Base-by-base conservation (phyloP, 306 rosid species). In the Trichosanthes cucumerina region DNA sequence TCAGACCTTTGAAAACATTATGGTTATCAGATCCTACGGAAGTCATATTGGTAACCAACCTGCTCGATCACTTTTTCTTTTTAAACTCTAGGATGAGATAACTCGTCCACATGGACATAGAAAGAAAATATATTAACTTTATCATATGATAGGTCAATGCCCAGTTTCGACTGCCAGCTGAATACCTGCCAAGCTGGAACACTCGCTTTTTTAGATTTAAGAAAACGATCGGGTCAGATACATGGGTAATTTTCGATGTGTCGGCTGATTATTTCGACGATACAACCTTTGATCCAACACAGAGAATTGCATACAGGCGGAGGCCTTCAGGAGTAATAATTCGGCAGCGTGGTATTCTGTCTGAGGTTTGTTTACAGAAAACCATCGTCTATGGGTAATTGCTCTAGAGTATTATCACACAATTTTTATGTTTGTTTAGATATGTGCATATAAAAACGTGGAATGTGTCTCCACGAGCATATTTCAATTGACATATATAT, bases 251-350 rank as follows among this genome's bases (percentile, higher is more conserved):
- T 41, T 75, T 79, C 18, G 85, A 83, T 75, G 80, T 79, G 49
- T 79, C 85, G 16, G 44, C 49, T 75, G 82, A 79, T 58, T 83
- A 79, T 66, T 83, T 79, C 58, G 43, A 69, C 28, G 50, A 75
- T 14, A 10, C 47, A 34, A 12, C 49, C 11, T 56, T 54, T 52
- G 60, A 77, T 74, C 4, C 63, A 33, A 31, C 78, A 23, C 9
- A n/a, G 78, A 31, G 39, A 52, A 43, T 34, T 28, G 60, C 33
- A 21, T 83, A 79, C 63, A 58, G 2, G 65, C 76, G 85, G 43
- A 79, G 80, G 78, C 85, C 82, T 41, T 83, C 85, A 7, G 85
- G 85, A 75, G 78, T 83, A 38, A 66, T 83, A 43, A 24, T 83
- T 26, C 71, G 82, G 56, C 18, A 47, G 36, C 2, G 12, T 65